A percentile compares a stretch with the other conserved stretches of the same genome.
phyloP scores from a whole-genome alignment of 1,284 basidiomycete genomes.

The Puccinia polysora region DNA sequence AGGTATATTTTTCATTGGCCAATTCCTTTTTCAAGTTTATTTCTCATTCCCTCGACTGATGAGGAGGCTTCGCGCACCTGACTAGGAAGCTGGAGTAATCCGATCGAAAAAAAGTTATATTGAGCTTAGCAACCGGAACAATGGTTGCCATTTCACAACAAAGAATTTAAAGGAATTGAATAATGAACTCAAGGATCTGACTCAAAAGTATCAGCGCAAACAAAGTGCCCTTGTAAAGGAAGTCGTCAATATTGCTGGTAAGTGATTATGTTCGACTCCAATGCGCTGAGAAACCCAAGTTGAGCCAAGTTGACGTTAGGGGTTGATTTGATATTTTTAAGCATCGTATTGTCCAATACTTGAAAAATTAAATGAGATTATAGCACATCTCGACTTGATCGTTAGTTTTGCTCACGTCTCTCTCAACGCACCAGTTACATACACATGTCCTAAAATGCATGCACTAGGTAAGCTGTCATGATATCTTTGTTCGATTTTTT shows the following conservation, averaged over 20 bases:
- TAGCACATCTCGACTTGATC: slow-evolving; percentile 89
- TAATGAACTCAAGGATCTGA: slow-evolving; percentile 68
- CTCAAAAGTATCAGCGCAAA: slow-evolving; percentile 66
- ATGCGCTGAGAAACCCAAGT: not conserved
- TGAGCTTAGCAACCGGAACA: slow-evolving; percentile 80
- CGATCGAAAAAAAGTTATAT: slow-evolving; percentile 68
- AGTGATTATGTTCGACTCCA: slow-evolving; percentile 49
- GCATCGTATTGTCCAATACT: slow-evolving; percentile 86
- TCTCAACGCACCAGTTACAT: slow-evolving; percentile 75
- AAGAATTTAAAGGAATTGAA: slow-evolving; percentile 67
- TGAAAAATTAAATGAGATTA: slow-evolving; percentile 76
- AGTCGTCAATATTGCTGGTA: slow-evolving; percentile 85
- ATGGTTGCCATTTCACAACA: slow-evolving; percentile 89
- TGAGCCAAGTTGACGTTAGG: not conserved
- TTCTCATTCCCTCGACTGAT: not conserved
- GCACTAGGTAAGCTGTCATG: slow-evolving; percentile 52
- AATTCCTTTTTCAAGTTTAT: not conserved
- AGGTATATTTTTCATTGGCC: too few relatives aligned
- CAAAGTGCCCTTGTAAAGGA: slow-evolving; percentile 85
- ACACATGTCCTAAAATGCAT: slow-evolving; percentile 72
- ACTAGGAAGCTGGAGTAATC: slow-evolving; percentile 74
- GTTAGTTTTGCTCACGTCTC: slow-evolving; percentile 86
- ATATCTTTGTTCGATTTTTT: slow-evolving; percentile 33
- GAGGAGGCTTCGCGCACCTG: too few relatives aligned
- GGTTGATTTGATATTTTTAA: slow-evolving; percentile 50